Evolutionary conservation across 352 stramenopile species (phyloP).

Genomic region (Peronosclerospora sorghi): DNA sequence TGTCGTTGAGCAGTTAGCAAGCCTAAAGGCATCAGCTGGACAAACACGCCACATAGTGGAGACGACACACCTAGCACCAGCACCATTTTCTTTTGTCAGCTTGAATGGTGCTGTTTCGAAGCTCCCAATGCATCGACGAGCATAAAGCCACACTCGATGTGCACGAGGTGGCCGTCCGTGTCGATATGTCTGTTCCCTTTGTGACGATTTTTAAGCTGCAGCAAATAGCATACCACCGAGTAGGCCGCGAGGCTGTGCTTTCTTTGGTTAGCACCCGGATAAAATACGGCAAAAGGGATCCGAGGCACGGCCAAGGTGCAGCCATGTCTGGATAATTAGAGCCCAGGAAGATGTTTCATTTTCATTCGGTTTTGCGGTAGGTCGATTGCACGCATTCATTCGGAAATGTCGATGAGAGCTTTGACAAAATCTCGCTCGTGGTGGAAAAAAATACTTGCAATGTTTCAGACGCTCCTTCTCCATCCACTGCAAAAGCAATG

Average conservation of each 20-base stretch:
- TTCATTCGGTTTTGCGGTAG: slow-evolving; percentile 52
- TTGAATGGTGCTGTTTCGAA: slow-evolving; percentile 94
- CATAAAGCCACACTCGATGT: slow-evolving; percentile 97
- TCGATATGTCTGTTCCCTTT: slow-evolving; percentile 91
- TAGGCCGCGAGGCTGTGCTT: slow-evolving; percentile 64
- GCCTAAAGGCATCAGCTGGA: slow-evolving; percentile 44
- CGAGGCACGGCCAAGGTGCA: slow-evolving; percentile 57
- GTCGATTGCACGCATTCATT: slow-evolving; percentile 55
- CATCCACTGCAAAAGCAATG: slow-evolving; percentile 64
- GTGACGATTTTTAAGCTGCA: slow-evolving; percentile 85
- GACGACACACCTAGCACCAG: slow-evolving; percentile 77
- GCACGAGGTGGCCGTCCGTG: slow-evolving; percentile 80
- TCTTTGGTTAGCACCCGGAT: slow-evolving; percentile 53
- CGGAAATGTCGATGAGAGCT: slow-evolving; percentile 55
- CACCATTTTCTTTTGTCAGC: slow-evolving; percentile 89
- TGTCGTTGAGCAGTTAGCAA: slow-evolving; percentile 45
- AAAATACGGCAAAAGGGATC: slow-evolving; percentile 61
- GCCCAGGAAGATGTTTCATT: slow-evolving; percentile 38
- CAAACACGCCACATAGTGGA: slow-evolving; percentile 55
- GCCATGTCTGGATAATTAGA: slow-evolving; percentile 56
- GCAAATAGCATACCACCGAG: slow-evolving; percentile 5
- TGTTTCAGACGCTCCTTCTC: slow-evolving; percentile 65
- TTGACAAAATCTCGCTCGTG: slow-evolving; percentile 69
- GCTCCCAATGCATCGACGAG: slow-evolving; percentile 88
- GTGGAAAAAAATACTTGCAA: slow-evolving; percentile 63